Conservation (phyloP, 192 early-diverging fungal genomes). For the Coemansia sp. region DNA sequence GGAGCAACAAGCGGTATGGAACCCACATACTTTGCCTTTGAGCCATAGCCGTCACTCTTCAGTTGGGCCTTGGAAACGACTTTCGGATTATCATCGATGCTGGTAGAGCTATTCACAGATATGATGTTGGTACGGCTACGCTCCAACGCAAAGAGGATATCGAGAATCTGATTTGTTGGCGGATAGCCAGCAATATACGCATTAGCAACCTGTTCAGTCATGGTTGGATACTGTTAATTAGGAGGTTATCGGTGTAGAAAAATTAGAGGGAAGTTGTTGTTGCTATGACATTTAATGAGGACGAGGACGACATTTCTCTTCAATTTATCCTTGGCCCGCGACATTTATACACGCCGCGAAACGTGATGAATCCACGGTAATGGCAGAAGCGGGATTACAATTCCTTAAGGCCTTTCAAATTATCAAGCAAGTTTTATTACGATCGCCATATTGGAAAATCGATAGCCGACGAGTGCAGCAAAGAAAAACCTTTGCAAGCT, state of each 20-base stretch:
- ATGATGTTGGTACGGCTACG: constrained; percentile 92
- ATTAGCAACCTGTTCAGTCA: constrained; percentile 26
- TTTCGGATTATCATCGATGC: constrained; percentile 76
- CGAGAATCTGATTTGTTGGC: constrained; percentile 72
- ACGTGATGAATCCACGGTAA: not conserved
- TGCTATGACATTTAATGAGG: not conserved
- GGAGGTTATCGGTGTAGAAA: not conserved
- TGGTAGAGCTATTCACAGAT: constrained; percentile 90
- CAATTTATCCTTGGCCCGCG: not conserved
- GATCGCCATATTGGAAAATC: not conserved
- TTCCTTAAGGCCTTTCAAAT: not conserved
- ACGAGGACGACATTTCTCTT: not conserved
- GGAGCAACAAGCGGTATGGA: constrained; percentile 93
- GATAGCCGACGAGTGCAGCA: too few species aligned
- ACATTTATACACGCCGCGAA: not conserved
- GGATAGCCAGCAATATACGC: constrained; percentile 89
- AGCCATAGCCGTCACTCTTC: constrained; percentile 94
- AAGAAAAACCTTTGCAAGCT: not conserved
- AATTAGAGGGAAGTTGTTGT: not conserved
- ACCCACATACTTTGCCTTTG: constrained; percentile 84
- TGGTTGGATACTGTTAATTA: not conserved
- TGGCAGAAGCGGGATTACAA: not conserved
- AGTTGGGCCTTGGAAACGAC: constrained; percentile 77
- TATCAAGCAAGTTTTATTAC: not conserved
- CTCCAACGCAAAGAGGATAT: constrained; percentile 83